Base-by-base conservation (phyloP, 345 rosid species). In the Sisymbrium altissimum region DNA sequence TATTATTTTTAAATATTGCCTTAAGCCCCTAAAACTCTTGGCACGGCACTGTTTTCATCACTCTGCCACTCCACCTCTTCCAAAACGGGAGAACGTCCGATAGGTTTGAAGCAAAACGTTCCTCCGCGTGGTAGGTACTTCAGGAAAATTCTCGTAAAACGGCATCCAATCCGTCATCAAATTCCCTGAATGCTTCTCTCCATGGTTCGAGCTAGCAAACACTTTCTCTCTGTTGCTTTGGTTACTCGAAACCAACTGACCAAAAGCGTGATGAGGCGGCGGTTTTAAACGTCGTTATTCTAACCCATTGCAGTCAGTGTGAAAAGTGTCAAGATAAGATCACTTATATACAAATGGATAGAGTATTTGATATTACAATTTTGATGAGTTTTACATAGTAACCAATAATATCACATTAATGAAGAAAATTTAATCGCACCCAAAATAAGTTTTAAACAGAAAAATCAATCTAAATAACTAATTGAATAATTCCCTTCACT, bases 61-160 rank as follows among this genome's bases (percentile, higher is more conserved):
- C 68, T 55, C 9, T 46, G 77, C 45, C 29, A 11, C 25, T 64
- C 23, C 3, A n/a, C 68, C 7, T 57, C 58, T 0, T 7, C 60
- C 23, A 52, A 49, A 54, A 67, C 38, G n/a, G 63, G 58, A 25
- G 46, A 77, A 35, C 82, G 71, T 74, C 78, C 83, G 35, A 83
- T 74, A 63, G 79, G 83, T 15, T 72, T 82, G 7, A 27, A 15
- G 52, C 86, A 71, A 29, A 60, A 80, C 8, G 73, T n/a, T 56
- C 83, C 86, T n/a, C 78, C 80, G 4, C 80, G 11, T 18, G 83
- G 80, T 14, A 41, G 83, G 80, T 14, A 41, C 73, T 1, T 66
- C 72, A 4, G 80, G 83, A 45, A 80, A 75, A 41, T 77, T 83
- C 13, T 55, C 39, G 3, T 18, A 36, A 52, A 83, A 71, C 13